Evolutionary conservation across 371 early-diverging fungal species (phyloP).

Genomic region (Syncephalis plumigaleata): DNA sequence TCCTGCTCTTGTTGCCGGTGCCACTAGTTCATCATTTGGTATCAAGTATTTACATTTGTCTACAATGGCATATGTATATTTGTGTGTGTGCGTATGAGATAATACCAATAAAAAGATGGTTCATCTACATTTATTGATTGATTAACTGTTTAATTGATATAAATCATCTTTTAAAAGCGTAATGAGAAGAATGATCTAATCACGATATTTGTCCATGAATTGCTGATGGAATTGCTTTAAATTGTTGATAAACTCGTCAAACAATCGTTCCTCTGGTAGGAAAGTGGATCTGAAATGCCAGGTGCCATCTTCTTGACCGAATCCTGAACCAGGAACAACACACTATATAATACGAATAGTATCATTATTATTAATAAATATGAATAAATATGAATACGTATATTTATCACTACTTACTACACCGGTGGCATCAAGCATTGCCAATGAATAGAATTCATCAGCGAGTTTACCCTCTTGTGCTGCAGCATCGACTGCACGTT

Average conservation of each 20-base stretch:
- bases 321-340: conserved; percentile 77
- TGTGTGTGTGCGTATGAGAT: too few relatives aligned
- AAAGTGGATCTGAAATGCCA: conserved; percentile 94
- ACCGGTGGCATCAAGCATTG: conserved; percentile 83
- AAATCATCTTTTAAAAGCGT: too few relatives aligned
- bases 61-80: too few relatives aligned
- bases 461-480: conserved; percentile 37
- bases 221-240: conserved; percentile 59
- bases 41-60: too few relatives aligned
- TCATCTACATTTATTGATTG: too few relatives aligned
- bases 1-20: too few relatives aligned
- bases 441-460: conserved; percentile 78
- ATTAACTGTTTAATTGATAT: too few relatives aligned
- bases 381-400: conserved; percentile 8
- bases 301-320: conserved; percentile 77
- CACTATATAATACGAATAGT: too few relatives aligned
- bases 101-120: too few relatives aligned
- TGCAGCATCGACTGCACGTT: conserved; percentile 61
- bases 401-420: conserved; percentile 31
- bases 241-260: conserved; percentile 67
- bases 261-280: conserved; percentile 78
- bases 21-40: too few relatives aligned
- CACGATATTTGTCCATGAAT: conserved; percentile 59
- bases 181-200: neutral
- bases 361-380: neutral